Base-by-base conservation (phyloP, 441 rosid species). In the Pelargonium citronellum region DNA sequence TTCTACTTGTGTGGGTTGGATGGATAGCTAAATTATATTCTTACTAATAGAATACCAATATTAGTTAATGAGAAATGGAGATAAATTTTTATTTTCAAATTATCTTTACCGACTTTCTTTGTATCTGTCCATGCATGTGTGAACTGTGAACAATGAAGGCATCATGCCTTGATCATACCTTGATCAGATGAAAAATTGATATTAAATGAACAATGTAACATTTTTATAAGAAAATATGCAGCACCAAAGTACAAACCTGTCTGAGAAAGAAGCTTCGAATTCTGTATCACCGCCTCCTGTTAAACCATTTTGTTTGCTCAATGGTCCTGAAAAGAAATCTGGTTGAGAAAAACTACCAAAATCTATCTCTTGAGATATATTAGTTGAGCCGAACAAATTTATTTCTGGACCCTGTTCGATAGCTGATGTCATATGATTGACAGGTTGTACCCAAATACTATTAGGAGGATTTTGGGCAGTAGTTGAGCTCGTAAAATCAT, bases 401-500 rank as follows among this genome's bases (percentile, higher is more conserved):
- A 75, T 63, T 67, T 79, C 85, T 10, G 79, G 74, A 46, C 77
- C 67, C 61, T 71, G 75, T 66, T 77, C 84, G 64, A 64, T 41
- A 61, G 85, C 78, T 15, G 75, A 73, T 63, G 66, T 70, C 57
- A 41, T 61, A 44, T 73, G 73, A 69, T 74, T 77, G 17, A 44
- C 75, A 71, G 72, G 71, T 74, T 77, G 77, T 65, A 74, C 74
- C 75, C 62, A 57, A 20, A 78, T 71, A 71, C 68, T 57, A 43
- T 39, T 73, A 19, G 67, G 74, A 72, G 83, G 71, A 66, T 72
- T 79, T 66, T 79, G 82, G 20, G 39, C 79, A 75, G 71, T 69
- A 66, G 71, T 70, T 39, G 92, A 82, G 78, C 85, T 71, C 51
- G 83, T 72, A 78, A 87, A 87, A 84, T 84, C 87, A 80, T 82